Conservation (phyloP, 1,284 basidiomycete genomes). For the Puccinia coronata region DNA sequence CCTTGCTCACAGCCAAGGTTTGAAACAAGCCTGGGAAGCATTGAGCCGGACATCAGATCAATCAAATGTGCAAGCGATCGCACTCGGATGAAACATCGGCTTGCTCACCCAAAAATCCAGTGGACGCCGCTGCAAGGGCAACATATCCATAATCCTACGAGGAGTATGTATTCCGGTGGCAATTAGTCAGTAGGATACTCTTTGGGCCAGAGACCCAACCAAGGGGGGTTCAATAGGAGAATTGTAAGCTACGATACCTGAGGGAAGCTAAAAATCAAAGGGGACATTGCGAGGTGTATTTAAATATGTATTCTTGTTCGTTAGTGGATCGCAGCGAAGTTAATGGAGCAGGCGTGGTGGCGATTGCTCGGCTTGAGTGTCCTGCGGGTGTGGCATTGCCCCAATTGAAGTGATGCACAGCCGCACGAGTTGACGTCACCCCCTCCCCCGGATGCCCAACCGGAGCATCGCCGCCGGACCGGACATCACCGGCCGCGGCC, state of each 20-base stretch:
- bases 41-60: neutral
- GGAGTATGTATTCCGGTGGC: neutral
- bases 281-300: conserved; percentile 9
- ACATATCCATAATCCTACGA: conserved; percentile 44
- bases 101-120: conserved; percentile 37
- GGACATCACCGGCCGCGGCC: too few relatives aligned
- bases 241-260: neutral
- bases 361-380: neutral
- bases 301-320: neutral
- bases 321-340: neutral
- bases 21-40: conserved; percentile 25
- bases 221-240: neutral
- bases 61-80: neutral
- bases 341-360: neutral
- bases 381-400: too few relatives aligned
- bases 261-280: conserved; percentile 44
- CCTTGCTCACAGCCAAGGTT: conserved; percentile 38
- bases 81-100: neutral
- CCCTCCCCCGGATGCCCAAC: too few relatives aligned
- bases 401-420: too few relatives aligned
- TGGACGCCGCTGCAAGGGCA: conserved; percentile 21
- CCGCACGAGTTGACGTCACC: too few relatives aligned
- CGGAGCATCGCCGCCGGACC: too few relatives aligned
- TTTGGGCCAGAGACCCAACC: neutral
- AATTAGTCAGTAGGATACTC: neutral